These are phyloP conservation scores for Ilyonectria destructans DNA, from an alignment of 2,329 filamentous ascomycete genomes.

Conservation along the genomic window DNA sequence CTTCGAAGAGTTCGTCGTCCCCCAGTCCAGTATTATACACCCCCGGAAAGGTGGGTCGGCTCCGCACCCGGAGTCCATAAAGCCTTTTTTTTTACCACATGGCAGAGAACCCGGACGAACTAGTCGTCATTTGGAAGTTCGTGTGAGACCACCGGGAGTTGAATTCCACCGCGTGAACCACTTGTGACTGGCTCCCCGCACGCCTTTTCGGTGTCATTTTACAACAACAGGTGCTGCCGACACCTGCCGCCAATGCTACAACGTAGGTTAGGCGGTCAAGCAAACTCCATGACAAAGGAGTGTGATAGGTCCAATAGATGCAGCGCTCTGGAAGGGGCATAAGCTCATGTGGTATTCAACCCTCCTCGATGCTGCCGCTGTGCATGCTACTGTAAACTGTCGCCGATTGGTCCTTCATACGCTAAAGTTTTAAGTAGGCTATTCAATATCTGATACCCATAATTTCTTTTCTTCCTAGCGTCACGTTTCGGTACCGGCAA, in stretches of 20 bases:
- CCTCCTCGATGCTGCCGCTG: not conserved
- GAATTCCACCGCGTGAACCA: not conserved
- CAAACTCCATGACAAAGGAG: not conserved
- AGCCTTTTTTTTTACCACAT: constrained; percentile 25
- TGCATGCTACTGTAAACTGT: not conserved
- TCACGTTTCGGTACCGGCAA: not conserved
- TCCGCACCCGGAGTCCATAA: constrained; percentile 25
- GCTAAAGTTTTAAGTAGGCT: constrained; percentile 2
- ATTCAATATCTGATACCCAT: no score
- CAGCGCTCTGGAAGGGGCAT: constrained; percentile 12
- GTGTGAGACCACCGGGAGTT: not conserved
- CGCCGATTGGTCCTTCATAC: constrained; percentile 14
- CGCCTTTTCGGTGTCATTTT: constrained; percentile 17
- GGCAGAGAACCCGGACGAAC: constrained; percentile 6
- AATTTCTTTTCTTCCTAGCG: not conserved
- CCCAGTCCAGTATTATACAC: constrained; percentile 21
- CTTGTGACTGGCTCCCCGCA: constrained; percentile 17
- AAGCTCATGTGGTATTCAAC: constrained; percentile 14
- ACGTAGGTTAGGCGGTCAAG: constrained; percentile 3
- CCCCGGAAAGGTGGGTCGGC: constrained; percentile 24
- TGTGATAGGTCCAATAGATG: constrained; percentile 15
- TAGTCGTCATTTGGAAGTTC: constrained; percentile 18
- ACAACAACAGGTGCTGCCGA: not conserved
- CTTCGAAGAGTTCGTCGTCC: constrained; percentile 5
- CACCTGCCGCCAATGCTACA: not conserved